These are phyloP conservation scores for Euphorbia tirucalli DNA, from an alignment of 345 rosid genomes.

Conservation along the genomic window DNA sequence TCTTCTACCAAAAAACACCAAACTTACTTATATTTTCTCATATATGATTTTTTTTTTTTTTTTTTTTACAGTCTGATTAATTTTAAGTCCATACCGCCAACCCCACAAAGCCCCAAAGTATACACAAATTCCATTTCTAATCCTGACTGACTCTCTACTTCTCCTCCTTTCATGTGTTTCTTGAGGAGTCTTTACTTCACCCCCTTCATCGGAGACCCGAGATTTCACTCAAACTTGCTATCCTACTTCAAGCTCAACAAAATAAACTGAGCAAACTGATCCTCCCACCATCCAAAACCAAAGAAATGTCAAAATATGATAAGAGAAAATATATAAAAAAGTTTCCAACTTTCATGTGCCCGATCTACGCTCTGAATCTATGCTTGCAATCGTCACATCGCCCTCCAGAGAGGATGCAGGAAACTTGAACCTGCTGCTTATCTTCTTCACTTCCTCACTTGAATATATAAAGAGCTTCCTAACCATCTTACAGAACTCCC, in stretches of 20 bases:
- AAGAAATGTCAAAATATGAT: not conserved
- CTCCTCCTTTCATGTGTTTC: not conserved
- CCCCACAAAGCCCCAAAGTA: constrained; percentile 18
- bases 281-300: constrained; percentile 16
- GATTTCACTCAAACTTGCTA: constrained; percentile 2
- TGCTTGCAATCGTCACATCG: constrained; percentile 43
- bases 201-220: not conserved
- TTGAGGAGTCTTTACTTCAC: not conserved
- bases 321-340: constrained; percentile 1
- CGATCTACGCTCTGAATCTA: constrained; percentile 46
- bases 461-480: constrained; percentile 74
- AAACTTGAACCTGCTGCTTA: constrained; percentile 51
- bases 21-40: constrained; percentile 14
- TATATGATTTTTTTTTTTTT: not conserved
- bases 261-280: constrained; percentile 23
- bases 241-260: constrained; percentile 21
- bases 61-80: constrained; percentile 22
- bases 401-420: constrained; percentile 48
- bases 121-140: constrained; percentile 31
- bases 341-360: constrained; percentile 13
- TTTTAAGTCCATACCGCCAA: constrained; percentile 13
- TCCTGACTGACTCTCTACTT: constrained; percentile 7
- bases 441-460: constrained; percentile 76
- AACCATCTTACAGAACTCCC: constrained; percentile 95
- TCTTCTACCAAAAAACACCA: constrained; percentile 8